Percentiles rank a stretch among this genome's conserved stretches.
Conservation (phyloP, 164 flowering plant species). For the Macadamia integrifolia region DNA sequence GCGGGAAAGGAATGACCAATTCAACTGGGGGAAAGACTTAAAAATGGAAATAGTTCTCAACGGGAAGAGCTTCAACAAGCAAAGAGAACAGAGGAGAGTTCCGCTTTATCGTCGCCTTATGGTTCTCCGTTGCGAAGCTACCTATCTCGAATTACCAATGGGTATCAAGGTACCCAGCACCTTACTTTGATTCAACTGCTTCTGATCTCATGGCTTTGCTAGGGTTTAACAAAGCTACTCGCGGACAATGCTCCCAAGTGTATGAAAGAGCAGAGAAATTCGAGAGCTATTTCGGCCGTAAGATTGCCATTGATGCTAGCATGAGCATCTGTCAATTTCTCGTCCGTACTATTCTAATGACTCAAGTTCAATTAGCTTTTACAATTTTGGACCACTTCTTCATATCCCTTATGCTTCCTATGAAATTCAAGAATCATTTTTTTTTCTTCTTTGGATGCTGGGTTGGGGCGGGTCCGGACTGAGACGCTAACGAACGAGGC, state of each 20-base stretch:
- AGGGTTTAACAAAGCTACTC: constrained; percentile 97
- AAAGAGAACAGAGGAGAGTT: too few relatives aligned
- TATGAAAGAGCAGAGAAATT: constrained; percentile 87
- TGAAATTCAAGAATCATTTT: background rate
- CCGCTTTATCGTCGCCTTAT: too few relatives aligned
- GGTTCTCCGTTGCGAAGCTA: too few relatives aligned
- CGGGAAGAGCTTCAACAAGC: too few relatives aligned
- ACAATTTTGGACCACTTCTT: too few relatives aligned
- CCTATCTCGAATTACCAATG: too few relatives aligned
- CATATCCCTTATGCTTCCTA: too few relatives aligned
- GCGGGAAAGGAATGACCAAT: too few relatives aligned
- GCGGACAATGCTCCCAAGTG: constrained; percentile 88
- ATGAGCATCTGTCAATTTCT: constrained; percentile 99
- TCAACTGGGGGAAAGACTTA: too few relatives aligned
- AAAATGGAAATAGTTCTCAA: too few relatives aligned
- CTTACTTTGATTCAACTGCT: background rate
- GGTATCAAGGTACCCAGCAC: too few relatives aligned
- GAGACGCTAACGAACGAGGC: constrained; percentile 97
- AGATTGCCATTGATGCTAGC: constrained; percentile 93
- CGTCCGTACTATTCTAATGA: constrained; percentile 25
- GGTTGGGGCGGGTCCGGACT: constrained; percentile 70
- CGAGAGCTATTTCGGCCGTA: constrained; percentile 85
- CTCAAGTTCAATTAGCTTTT: too few relatives aligned
- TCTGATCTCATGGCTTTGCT: constrained; percentile 5
- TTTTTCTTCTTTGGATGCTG: background rate